phyloP scores from a whole-genome alignment of 2,329 filamentous ascomycete species.

The Pezicula radicicola region DNA sequence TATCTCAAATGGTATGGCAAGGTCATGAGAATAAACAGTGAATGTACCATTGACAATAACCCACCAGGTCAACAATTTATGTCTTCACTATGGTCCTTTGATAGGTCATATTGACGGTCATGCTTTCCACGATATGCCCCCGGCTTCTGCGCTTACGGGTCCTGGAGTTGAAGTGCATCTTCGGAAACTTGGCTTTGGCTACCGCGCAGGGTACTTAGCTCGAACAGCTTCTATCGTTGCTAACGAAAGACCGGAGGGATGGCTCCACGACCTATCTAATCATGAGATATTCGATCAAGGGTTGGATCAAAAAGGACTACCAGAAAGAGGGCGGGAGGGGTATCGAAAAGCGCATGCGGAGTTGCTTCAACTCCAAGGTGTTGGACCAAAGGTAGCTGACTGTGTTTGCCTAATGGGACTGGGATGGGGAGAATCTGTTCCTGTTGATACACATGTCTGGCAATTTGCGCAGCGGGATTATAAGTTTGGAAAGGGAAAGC shows the following conservation, averaged over 20 bases:
- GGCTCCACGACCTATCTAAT: slow-evolving; percentile 78
- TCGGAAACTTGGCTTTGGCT: slow-evolving; percentile 85
- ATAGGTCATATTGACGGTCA: slow-evolving; percentile 69
- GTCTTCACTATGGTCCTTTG: slow-evolving; percentile 76
- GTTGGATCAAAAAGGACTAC: slow-evolving; percentile 39
- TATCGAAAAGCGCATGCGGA: slow-evolving; percentile 80
- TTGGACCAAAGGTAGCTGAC: slow-evolving; percentile 95
- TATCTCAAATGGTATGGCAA: slow-evolving; percentile 79
- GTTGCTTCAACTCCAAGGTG: slow-evolving; percentile 76
- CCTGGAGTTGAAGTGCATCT: slow-evolving; percentile 77
- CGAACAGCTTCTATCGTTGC: slow-evolving; percentile 77
- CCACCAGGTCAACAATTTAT: slow-evolving; percentile 75
- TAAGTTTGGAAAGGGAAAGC: slow-evolving; percentile 78
- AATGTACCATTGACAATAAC: neutral
- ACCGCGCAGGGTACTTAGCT: slow-evolving; percentile 88
- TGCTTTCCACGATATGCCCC: slow-evolving; percentile 84
- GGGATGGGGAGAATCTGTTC: slow-evolving; percentile 92
- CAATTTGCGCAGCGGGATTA: slow-evolving; percentile 97
- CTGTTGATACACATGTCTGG: slow-evolving; percentile 97
- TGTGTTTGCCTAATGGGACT: slow-evolving; percentile 96
- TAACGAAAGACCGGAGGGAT: slow-evolving; percentile 62
- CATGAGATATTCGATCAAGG: slow-evolving; percentile 75
- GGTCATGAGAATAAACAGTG: neutral
- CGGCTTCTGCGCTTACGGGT: slow-evolving; percentile 68
- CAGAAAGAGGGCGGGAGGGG: slow-evolving; percentile 46